These are phyloP conservation scores for Colletotrichum salicis DNA, from an alignment of 2,329 filamentous ascomycete species.

Conservation along the genomic window DNA sequence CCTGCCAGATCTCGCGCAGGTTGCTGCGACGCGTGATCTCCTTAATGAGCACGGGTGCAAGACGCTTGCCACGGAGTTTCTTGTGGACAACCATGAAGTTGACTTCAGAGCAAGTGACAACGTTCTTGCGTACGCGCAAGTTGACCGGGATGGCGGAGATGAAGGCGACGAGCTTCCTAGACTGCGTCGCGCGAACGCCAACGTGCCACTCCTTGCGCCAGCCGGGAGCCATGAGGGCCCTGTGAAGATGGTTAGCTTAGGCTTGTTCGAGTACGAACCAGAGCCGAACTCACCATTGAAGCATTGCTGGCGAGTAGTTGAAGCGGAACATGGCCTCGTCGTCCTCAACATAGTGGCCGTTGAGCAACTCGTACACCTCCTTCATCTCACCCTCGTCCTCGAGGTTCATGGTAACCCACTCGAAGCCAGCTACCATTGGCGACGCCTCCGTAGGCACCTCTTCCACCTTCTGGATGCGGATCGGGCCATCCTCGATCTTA, in stretches of 20 bases:
- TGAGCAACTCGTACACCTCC: slow-evolving; percentile 91
- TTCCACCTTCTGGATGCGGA: slow-evolving; percentile 82
- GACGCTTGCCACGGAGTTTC: slow-evolving; percentile 91
- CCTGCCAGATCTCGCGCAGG: slow-evolving; percentile 87
- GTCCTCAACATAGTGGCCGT: slow-evolving; percentile 97
- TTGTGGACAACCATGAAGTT: slow-evolving; percentile 99
- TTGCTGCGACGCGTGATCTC: slow-evolving; percentile 96
- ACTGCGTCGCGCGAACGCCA: slow-evolving; percentile 85
- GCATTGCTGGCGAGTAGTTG: slow-evolving; percentile 89
- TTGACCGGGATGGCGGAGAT: slow-evolving; percentile 93
- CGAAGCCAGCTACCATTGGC: slow-evolving; percentile 82
- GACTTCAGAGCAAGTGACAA: slow-evolving; percentile 86
- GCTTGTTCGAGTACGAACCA: neutral
- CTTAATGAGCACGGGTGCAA: slow-evolving; percentile 95
- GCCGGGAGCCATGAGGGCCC: slow-evolving; percentile 93
- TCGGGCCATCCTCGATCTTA: slow-evolving; percentile 80
- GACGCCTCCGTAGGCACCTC: slow-evolving; percentile 82
- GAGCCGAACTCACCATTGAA: slow-evolving; percentile 78
- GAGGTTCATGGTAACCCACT: slow-evolving; percentile 93
- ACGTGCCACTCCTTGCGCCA: slow-evolving; percentile 97
- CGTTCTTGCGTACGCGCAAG: slow-evolving; percentile 80
- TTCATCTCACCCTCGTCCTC: slow-evolving; percentile 80
- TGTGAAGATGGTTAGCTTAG: slow-evolving; percentile 46
- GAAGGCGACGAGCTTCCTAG: slow-evolving; percentile 90
- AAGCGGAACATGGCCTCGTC: slow-evolving; percentile 97